Evolutionary conservation across 2,329 filamentous ascomycete genomes (phyloP).

Genomic region (Fonsecaea erecta): DNA sequence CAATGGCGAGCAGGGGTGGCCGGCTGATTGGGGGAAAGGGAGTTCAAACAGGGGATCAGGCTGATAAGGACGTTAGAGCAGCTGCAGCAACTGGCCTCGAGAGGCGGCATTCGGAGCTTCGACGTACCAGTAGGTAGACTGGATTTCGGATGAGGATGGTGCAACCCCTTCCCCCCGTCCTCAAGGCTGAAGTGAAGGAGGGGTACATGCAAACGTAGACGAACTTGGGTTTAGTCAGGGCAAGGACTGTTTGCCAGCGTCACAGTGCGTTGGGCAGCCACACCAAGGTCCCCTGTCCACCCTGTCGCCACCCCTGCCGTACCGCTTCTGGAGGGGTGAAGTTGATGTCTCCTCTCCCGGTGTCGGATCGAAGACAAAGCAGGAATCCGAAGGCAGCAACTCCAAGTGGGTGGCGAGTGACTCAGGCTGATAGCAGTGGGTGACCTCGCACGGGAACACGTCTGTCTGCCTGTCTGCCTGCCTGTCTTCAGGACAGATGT

Average conservation of each 20-base stretch:
- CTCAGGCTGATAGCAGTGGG: not conserved
- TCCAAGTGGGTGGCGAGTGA: not conserved
- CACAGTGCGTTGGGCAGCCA: conserved; percentile 30
- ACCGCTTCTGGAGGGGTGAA: conserved; percentile 13
- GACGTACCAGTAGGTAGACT: conserved; percentile 1
- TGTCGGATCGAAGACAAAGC: not conserved
- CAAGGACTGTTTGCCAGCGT: conserved; percentile 15
- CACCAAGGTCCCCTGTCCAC: conserved; percentile 9
- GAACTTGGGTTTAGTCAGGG: conserved; percentile 29
- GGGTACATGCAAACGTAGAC: conserved; percentile 3
- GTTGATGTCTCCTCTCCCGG: not conserved
- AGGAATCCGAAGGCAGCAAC: not conserved
- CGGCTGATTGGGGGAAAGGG: not conserved
- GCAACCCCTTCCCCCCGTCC: not conserved
- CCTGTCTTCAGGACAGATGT: not conserved
- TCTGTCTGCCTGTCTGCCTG: not conserved
- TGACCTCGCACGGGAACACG: not conserved
- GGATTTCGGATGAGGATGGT: conserved; percentile 5
- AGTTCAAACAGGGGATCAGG: conserved; percentile 14
- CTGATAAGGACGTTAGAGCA: conserved; percentile 11
- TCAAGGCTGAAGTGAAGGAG: conserved; percentile 10
- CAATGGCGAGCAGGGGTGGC: conserved; percentile 10
- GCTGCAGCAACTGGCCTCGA: conserved; percentile 13
- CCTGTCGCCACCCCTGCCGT: conserved; percentile 18
- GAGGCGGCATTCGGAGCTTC: not conserved